These are phyloP conservation scores for Jamesozyma lodderae DNA, from an alignment of 805 yeast species.

Conservation along the genomic window DNA sequence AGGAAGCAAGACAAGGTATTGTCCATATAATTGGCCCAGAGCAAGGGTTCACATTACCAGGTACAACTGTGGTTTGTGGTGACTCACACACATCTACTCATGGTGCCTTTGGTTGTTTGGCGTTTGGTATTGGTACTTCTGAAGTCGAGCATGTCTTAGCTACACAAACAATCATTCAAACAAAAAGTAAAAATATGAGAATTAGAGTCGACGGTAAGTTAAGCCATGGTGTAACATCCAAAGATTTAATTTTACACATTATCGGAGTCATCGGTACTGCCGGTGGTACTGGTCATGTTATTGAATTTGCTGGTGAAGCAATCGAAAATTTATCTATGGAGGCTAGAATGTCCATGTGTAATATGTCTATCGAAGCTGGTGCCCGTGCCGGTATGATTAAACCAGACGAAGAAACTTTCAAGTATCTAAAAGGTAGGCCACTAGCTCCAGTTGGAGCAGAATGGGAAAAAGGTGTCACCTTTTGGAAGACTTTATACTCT, in stretches of 20 bases:
- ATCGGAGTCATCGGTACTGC: slow-evolving; percentile 98
- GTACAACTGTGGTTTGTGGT: slow-evolving; percentile 98
- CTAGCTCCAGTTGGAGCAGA: slow-evolving; percentile 88
- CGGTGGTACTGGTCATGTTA: slow-evolving; percentile 96
- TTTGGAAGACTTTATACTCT: slow-evolving; percentile 83
- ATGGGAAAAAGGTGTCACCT: slow-evolving; percentile 88
- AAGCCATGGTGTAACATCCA: slow-evolving; percentile 84
- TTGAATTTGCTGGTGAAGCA: slow-evolving; percentile 95
- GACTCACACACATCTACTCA: slow-evolving; percentile 98
- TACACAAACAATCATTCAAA: slow-evolving; percentile 90
- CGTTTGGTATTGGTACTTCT: slow-evolving; percentile 98
- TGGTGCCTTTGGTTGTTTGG: slow-evolving; percentile 96
- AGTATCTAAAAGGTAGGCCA: slow-evolving; percentile 87
- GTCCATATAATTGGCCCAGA: slow-evolving; percentile 99
- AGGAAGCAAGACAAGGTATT: slow-evolving; percentile 91
- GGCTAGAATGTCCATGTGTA: slow-evolving; percentile 98
- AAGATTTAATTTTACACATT: slow-evolving; percentile 88
- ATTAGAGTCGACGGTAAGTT: slow-evolving; percentile 78
- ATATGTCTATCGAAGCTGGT: slow-evolving; percentile 98
- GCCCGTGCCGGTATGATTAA: slow-evolving; percentile 99
- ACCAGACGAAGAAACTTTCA: slow-evolving; percentile 85
- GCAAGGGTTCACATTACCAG: slow-evolving; percentile 97
- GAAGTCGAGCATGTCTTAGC: slow-evolving; percentile 99
- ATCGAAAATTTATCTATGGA: slow-evolving; percentile 87
- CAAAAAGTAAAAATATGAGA: slow-evolving; percentile 94